Evolutionary conservation across 2,329 filamentous ascomycete genomes (phyloP).

Genomic region (Balansia obtecta): DNA sequence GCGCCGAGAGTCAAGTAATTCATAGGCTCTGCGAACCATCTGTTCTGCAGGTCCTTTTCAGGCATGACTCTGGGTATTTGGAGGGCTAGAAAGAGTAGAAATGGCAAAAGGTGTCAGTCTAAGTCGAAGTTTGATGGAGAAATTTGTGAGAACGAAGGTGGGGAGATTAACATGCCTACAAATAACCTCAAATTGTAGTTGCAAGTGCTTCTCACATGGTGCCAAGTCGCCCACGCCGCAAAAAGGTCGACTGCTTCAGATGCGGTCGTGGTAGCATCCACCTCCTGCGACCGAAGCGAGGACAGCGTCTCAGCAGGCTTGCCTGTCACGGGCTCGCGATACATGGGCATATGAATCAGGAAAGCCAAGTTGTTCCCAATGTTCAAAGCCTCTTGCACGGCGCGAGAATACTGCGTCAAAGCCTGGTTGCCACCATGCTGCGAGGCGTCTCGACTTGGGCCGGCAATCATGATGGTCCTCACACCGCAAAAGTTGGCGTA

Average conservation of each 20-base stretch:
- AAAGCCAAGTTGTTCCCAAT: conserved; percentile 68
- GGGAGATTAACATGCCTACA: conserved; percentile 53
- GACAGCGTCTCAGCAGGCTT: conserved; percentile 41
- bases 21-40: conserved; percentile 59
- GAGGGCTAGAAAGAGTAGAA: conserved; percentile 28
- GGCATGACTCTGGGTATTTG: conserved; percentile 47
- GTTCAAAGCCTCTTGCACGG: conserved; percentile 66
- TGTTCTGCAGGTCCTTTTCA: conserved; percentile 45
- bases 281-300: conserved; percentile 21
- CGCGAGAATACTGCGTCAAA: conserved; percentile 68
- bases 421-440: conserved; percentile 36
- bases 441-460: conserved; percentile 54
- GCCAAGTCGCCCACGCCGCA: conserved; percentile 87
- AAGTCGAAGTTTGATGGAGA: neutral
- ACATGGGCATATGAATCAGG: conserved; percentile 74
- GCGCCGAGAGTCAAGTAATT: conserved; percentile 46
- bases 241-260: conserved; percentile 53
- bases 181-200: conserved; percentile 71
- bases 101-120: neutral
- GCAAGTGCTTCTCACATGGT: conserved; percentile 73
- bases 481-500: conserved; percentile 95
- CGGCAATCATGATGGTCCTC: conserved; percentile 68
- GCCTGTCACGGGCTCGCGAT: conserved; percentile 53
- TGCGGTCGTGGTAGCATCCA: conserved; percentile 15
- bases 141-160: neutral